A percentile compares a stretch with the other conserved stretches of the same genome.
phyloP scores from a whole-genome alignment of 2,329 filamentous ascomycete genomes.

The Cylindrodendrum hubeiense region DNA sequence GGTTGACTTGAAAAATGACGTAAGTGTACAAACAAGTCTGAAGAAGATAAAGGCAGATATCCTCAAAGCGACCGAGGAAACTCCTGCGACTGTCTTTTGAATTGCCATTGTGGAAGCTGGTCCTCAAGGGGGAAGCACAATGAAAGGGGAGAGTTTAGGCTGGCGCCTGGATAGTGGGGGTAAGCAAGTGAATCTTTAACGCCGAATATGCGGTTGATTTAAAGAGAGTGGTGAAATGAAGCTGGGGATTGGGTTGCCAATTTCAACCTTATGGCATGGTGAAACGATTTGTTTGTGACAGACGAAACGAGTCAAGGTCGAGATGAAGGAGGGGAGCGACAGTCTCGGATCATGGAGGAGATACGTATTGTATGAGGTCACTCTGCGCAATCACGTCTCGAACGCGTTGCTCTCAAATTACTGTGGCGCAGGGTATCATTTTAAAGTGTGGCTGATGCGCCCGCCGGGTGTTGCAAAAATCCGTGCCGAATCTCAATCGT shows the following conservation, averaged over 20 bases:
- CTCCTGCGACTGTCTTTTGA: constrained; percentile 48
- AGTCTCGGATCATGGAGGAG: constrained; percentile 14
- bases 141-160: constrained; percentile 13
- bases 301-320: constrained; percentile 8
- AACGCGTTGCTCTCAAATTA: constrained; percentile 22
- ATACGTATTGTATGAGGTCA: constrained; percentile 30
- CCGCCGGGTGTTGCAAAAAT: constrained; percentile 42
- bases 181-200: neutral
- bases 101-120: constrained; percentile 44
- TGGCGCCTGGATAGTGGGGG: constrained; percentile 8
- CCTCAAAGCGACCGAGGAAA: constrained; percentile 54
- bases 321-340: constrained; percentile 22
- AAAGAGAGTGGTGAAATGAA: constrained; percentile 41
- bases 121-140: constrained; percentile 23
- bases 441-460: constrained; percentile 36
- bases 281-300: constrained; percentile 6
- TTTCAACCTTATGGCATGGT: constrained; percentile 26
- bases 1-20: neutral
- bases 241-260: constrained; percentile 17
- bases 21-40: constrained; percentile 48
- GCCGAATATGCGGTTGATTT: constrained; percentile 4
- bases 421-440: constrained; percentile 14
- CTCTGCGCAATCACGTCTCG: constrained; percentile 16
- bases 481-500: constrained; percentile 46
- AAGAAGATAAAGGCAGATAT: constrained; percentile 53